Evolutionary conservation across 495 filamentous ascomycete genomes (phyloP).

Genomic region (Tuber calosporum): DNA sequence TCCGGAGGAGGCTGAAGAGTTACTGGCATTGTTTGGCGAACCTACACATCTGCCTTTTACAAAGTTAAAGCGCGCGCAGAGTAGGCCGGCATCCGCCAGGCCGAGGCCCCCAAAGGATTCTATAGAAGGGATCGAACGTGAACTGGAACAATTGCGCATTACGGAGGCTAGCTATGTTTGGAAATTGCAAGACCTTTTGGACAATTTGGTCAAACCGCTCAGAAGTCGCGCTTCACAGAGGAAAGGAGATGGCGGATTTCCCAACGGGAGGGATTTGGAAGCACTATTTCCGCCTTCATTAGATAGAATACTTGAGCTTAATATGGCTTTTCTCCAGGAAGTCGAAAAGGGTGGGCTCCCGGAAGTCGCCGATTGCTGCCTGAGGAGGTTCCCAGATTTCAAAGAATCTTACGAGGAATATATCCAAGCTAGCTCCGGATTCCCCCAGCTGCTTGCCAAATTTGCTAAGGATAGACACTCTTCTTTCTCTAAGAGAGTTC

Average conservation of each 20-base stretch:
- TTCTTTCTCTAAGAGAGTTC: conserved; percentile 68
- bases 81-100: conserved; percentile 67
- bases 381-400: conserved; percentile 72
- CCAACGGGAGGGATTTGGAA: conserved; percentile 62
- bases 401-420: conserved; percentile 83
- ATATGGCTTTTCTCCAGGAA: conserved; percentile 66
- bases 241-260: conserved; percentile 63
- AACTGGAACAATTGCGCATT: conserved; percentile 85
- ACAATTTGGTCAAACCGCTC: conserved; percentile 52
- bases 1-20: conserved; percentile 54
- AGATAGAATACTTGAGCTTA: conserved; percentile 67
- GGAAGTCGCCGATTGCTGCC: conserved; percentile 54
- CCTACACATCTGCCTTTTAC: conserved; percentile 81
- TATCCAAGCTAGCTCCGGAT: conserved; percentile 74
- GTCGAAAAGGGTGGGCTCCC: conserved; percentile 74
- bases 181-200: conserved; percentile 74
- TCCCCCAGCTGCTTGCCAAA: conserved; percentile 67
- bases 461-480: conserved; percentile 67
- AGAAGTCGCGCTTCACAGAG: conserved; percentile 48
- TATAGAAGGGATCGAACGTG: conserved; percentile 72
- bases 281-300: conserved; percentile 74
- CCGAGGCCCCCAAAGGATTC: conserved; percentile 70
- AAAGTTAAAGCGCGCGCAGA: conserved; percentile 77
- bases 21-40: conserved; percentile 66
- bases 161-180: conserved; percentile 90